These are phyloP conservation scores for Tuctoria greenei DNA, from an alignment of 176 grass and related monocot species.

Conservation along the genomic window DNA sequence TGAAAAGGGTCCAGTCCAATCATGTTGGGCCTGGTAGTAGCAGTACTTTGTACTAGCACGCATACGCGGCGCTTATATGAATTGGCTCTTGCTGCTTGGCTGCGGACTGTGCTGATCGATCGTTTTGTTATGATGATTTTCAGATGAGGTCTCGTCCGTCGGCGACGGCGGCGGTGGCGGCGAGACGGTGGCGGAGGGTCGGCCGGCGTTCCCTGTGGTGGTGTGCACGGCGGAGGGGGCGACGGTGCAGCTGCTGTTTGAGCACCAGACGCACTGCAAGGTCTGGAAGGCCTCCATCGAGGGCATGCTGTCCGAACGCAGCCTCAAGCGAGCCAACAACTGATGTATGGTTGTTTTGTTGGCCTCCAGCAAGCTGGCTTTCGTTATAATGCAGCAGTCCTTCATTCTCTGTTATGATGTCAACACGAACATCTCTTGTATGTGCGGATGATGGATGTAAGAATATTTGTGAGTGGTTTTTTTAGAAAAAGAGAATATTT, in stretches of 20 bases:
- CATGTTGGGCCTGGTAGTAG: background rate
- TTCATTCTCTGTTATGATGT: too few relatives aligned
- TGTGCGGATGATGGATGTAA: too few relatives aligned
- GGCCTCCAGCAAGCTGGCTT: background rate
- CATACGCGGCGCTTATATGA: background rate
- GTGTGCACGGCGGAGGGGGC: constrained; percentile 50
- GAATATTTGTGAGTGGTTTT: too few relatives aligned
- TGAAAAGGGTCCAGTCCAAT: background rate
- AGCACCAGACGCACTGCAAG: constrained; percentile 67
- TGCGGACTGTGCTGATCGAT: background rate
- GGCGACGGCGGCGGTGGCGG: constrained; percentile 32
- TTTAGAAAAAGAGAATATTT: too few relatives aligned
- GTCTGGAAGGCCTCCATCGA: constrained; percentile 71
- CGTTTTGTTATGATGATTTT: constrained; percentile 25
- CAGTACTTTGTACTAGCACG: background rate
- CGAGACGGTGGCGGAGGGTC: constrained; percentile 41
- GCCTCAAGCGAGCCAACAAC: constrained; percentile 24
- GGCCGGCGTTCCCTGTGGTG: constrained; percentile 42
- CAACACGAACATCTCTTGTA: too few relatives aligned
- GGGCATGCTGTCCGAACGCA: constrained; percentile 42
- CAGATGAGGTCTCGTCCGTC: constrained; percentile 60
- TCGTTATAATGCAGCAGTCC: too few relatives aligned
- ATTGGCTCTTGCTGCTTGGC: constrained; percentile 5
- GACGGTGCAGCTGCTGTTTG: constrained; percentile 66
- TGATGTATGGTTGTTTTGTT: background rate